Conservation (phyloP, 352 stramenopile species). For the Pythium brachiatum region DNA sequence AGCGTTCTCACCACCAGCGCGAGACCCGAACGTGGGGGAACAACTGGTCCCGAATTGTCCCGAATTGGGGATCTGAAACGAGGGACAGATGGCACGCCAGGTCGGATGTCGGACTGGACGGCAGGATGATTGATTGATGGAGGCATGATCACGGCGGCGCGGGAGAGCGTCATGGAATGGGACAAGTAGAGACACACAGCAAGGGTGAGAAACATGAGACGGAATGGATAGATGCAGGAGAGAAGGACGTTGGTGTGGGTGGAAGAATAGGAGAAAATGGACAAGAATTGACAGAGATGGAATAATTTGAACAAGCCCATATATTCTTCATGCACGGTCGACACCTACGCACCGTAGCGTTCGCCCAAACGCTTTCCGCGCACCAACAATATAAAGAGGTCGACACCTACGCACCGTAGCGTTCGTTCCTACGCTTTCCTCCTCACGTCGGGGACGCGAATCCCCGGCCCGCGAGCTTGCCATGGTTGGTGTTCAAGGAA, state of each 20-base stretch:
- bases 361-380: conserved; percentile 75
- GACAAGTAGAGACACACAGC: background rate
- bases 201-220: conserved; percentile 3
- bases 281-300: conserved; percentile 1
- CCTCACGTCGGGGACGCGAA: conserved; percentile 30
- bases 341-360: conserved; percentile 92
- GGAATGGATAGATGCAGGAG: background rate
- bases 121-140: background rate
- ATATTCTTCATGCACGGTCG: conserved; percentile 56
- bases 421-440: conserved; percentile 85
- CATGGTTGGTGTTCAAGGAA: conserved; percentile 18
- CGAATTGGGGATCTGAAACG: conserved; percentile 13
- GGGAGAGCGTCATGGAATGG: background rate
- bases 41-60: conserved; percentile 22
- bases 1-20: conserved; percentile 18
- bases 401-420: conserved; percentile 90
- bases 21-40: conserved; percentile 17
- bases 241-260: background rate
- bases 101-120: background rate
- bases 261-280: background rate
- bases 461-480: conserved; percentile 9
- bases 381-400: conserved; percentile 64
- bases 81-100: conserved; percentile 8
- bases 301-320: conserved; percentile 24
- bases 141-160: background rate